Conservation (phyloP, 2,329 filamentous ascomycete species). For the Metarhizium rileyi region DNA sequence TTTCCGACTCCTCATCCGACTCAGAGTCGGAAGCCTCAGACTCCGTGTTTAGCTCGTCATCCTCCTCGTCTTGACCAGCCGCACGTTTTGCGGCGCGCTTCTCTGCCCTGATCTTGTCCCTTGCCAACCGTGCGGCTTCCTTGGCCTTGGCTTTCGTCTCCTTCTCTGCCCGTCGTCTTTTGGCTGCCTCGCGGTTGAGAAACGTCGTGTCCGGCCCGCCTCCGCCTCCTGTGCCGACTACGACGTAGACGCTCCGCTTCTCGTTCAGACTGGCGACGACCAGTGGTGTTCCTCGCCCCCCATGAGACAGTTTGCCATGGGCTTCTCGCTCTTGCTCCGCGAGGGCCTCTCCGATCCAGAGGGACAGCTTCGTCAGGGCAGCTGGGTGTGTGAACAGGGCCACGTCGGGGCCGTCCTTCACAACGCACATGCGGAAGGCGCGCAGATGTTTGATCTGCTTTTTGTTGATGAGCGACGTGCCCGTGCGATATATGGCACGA, state of each 20-base stretch:
- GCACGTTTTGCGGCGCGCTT: slow-evolving; percentile 49
- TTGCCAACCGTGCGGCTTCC: slow-evolving; percentile 47
- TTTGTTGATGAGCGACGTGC: slow-evolving; percentile 84
- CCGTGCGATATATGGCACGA: slow-evolving; percentile 85
- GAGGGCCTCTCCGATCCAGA: slow-evolving; percentile 91
- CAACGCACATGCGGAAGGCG: slow-evolving; percentile 88
- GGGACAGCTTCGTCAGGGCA: slow-evolving; percentile 81
- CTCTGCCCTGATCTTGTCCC: slow-evolving; percentile 49
- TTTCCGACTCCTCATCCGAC: slow-evolving; percentile 39
- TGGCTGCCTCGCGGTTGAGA: slow-evolving; percentile 56
- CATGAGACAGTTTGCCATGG: slow-evolving; percentile 58
- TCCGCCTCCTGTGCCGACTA: slow-evolving; percentile 86
- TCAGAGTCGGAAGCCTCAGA: slow-evolving; percentile 33
- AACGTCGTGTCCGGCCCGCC: slow-evolving; percentile 65
- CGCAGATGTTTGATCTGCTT: slow-evolving; percentile 86
- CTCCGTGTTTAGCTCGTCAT: slow-evolving; percentile 39
- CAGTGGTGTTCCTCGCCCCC: slow-evolving; percentile 68
- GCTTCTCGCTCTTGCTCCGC: slow-evolving; percentile 76
- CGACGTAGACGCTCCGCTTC: slow-evolving; percentile 74
- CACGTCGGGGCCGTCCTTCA: slow-evolving; percentile 90
- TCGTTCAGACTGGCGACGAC: slow-evolving; percentile 89
- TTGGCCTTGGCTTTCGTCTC: slow-evolving; percentile 53
- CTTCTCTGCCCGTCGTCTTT: slow-evolving; percentile 51
- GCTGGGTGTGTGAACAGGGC: slow-evolving; percentile 87
- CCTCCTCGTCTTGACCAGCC: slow-evolving; percentile 35